Evolutionary conservation across 2,329 filamentous ascomycete genomes (phyloP).

Genomic region (Teratosphaeriaceae sp.): DNA sequence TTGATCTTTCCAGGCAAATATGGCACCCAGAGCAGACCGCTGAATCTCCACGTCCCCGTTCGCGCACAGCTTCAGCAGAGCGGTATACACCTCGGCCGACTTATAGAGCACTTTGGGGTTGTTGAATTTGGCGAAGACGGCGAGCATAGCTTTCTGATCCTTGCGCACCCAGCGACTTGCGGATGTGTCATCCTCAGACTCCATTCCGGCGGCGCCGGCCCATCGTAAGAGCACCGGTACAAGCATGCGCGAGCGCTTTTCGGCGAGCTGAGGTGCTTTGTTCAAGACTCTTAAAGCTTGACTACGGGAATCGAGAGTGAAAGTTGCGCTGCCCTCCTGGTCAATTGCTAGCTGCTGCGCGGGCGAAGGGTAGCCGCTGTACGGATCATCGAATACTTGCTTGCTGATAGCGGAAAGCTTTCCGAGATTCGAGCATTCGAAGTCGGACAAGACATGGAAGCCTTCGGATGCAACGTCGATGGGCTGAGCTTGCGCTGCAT

Average conservation of each 20-base stretch:
- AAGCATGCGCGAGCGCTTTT: conserved; percentile 76
- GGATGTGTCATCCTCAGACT: conserved; percentile 16
- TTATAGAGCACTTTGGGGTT: conserved; percentile 83
- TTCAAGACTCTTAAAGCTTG: conserved; percentile 76
- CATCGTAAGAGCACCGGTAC: conserved; percentile 83
- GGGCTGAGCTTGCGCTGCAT: conserved; percentile 5
- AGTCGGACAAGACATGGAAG: conserved; percentile 55
- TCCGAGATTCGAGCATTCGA: conserved; percentile 73
- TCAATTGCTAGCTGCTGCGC: conserved; percentile 14
- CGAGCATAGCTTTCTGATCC: conserved; percentile 78
- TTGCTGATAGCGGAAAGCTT: conserved; percentile 49
- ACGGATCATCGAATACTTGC: conserved; percentile 47
- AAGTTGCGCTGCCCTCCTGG: conserved; percentile 8
- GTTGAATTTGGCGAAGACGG: conserved; percentile 73
- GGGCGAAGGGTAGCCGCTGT: conserved; percentile 22
- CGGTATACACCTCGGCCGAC: conserved; percentile 66
- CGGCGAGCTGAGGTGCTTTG: conserved; percentile 67
- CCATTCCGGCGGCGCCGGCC: conserved; percentile 50
- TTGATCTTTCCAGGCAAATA: conserved; percentile 83
- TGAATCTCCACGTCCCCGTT: conserved; percentile 92
- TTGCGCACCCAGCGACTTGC: conserved; percentile 56
- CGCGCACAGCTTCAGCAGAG: conserved; percentile 66
- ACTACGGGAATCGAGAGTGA: conserved; percentile 41
- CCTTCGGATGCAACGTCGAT: conserved; percentile 18
- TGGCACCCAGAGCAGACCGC: conserved; percentile 72